These are phyloP conservation scores for Sanguinoderma infundibulare DNA, from an alignment of 1,284 basidiomycete genomes.

Conservation along the genomic window DNA sequence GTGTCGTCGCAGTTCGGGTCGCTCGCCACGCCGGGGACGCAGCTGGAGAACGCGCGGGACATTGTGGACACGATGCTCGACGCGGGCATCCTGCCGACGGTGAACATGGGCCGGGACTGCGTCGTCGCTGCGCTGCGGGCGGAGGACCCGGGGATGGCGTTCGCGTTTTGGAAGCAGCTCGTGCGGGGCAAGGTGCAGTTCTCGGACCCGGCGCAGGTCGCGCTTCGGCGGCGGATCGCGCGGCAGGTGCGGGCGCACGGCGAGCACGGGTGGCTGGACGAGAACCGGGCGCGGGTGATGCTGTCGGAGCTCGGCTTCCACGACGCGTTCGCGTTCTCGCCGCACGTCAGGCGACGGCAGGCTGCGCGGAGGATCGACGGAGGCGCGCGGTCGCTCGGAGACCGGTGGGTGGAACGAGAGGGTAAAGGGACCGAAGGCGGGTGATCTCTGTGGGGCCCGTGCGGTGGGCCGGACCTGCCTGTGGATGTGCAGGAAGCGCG, in stretches of 20 bases:
- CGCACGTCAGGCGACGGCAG: conserved; percentile 5
- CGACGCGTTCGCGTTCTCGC: not conserved
- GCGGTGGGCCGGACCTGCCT: too few species aligned
- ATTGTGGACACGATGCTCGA: conserved; percentile 46
- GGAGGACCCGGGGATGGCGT: conserved; percentile 55
- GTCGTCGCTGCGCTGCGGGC: conserved; percentile 53
- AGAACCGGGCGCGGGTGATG: conserved; percentile 37
- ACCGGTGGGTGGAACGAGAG: not conserved
- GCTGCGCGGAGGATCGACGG: not conserved
- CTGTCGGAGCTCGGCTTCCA: conserved; percentile 35
- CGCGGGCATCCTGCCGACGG: conserved; percentile 42
- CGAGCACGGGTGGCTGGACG: conserved; percentile 36
- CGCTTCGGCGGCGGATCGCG: conserved; percentile 46
- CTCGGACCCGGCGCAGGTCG: conserved; percentile 49
- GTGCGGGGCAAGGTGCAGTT: conserved; percentile 52
- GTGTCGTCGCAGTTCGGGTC: conserved; percentile 35
- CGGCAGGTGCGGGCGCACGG: conserved; percentile 37
- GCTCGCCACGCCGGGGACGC: conserved; percentile 30
- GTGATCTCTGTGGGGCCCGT: conserved; percentile 15
- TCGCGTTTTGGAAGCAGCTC: conserved; percentile 60
- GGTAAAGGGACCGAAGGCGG: conserved; percentile 19
- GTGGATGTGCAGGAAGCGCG: too few species aligned
- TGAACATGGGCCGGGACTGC: conserved; percentile 54
- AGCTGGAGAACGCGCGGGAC: conserved; percentile 47
- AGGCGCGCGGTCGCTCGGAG: not conserved